Conservation (phyloP, 768 basidiomycete genomes). For the Pleurotus ostreatus region DNA sequence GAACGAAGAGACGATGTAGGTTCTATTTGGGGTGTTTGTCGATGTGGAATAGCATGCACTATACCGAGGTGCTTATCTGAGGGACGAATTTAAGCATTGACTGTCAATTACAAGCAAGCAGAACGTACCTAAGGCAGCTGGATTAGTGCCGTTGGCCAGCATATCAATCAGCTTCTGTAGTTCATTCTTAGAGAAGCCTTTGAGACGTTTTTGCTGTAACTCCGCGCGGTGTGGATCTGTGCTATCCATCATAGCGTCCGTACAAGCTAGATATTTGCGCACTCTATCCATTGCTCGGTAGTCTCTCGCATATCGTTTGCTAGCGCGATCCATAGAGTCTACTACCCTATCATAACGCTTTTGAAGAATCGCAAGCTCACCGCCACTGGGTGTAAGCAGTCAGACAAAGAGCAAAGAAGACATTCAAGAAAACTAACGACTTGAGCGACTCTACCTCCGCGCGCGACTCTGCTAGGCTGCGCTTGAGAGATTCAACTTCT, state of each 20-base stretch:
- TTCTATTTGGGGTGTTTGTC: background rate
- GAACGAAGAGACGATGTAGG: background rate
- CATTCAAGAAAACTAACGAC: background rate
- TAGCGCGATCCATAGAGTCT: conserved; percentile 39
- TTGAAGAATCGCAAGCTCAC: conserved; percentile 31
- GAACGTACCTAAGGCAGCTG: conserved; percentile 8
- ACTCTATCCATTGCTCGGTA: conserved; percentile 47
- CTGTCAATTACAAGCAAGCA: background rate
- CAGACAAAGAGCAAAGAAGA: too few species aligned
- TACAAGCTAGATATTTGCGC: conserved; percentile 21
- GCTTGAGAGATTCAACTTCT: conserved; percentile 20
- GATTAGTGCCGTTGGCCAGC: conserved; percentile 16
- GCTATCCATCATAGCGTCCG: conserved; percentile 4
- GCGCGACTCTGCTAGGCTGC: conserved; percentile 17
- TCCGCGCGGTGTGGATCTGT: conserved; percentile 34
- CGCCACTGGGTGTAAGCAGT: background rate
- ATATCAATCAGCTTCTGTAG: conserved; percentile 15
- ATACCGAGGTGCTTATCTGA: background rate
- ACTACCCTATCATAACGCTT: conserved; percentile 41
- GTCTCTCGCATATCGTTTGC: conserved; percentile 44
- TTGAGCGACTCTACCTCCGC: conserved; percentile 22
- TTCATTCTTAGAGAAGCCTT: conserved; percentile 9
- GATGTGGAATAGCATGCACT: background rate
- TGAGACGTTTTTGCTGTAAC: conserved; percentile 11
- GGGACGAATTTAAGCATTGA: background rate